These are phyloP conservation scores for Kodamaea sp. DNA, from an alignment of 1,139 yeast species.

Conservation along the genomic window DNA sequence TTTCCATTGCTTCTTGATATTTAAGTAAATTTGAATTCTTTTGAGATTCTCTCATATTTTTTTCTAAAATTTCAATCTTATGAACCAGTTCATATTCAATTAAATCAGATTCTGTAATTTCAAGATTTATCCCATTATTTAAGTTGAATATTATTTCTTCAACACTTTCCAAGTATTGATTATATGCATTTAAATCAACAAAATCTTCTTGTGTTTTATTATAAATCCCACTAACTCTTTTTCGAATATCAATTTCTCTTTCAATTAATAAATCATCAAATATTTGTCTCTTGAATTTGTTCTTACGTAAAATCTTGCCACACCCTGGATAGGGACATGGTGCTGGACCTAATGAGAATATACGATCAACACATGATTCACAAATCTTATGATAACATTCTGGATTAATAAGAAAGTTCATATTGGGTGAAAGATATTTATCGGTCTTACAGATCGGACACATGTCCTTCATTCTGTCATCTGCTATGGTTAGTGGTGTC, in stretches of 20 bases:
- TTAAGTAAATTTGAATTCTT: constrained; percentile 62
- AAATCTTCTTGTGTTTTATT: constrained; percentile 82
- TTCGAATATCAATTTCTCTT: constrained; percentile 86
- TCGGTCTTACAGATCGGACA: constrained; percentile 98
- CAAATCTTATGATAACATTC: constrained; percentile 98
- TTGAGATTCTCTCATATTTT: constrained; percentile 60
- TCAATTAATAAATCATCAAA: constrained; percentile 90
- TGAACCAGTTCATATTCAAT: constrained; percentile 73
- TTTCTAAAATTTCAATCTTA: constrained; percentile 67
- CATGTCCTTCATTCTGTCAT: constrained; percentile 61
- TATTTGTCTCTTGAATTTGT: constrained; percentile 84
- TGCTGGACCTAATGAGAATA: constrained; percentile 91
- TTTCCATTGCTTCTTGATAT: constrained; percentile 55
- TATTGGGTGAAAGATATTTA: constrained; percentile 87
- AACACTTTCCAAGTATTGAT: constrained; percentile 75
- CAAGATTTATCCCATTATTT: constrained; percentile 65
- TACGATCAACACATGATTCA: constrained; percentile 93
- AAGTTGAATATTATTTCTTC: constrained; percentile 80
- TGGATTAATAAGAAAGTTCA: constrained; percentile 88
- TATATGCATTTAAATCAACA: constrained; percentile 52
- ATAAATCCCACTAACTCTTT: constrained; percentile 70
- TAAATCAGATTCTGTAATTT: constrained; percentile 65
- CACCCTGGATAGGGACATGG: constrained; percentile 95
- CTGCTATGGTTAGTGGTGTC: constrained; percentile 15
- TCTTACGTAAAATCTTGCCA: constrained; percentile 80